These are phyloP conservation scores for Boletales sp. DNA, from an alignment of 768 basidiomycete genomes.

Conservation along the genomic window DNA sequence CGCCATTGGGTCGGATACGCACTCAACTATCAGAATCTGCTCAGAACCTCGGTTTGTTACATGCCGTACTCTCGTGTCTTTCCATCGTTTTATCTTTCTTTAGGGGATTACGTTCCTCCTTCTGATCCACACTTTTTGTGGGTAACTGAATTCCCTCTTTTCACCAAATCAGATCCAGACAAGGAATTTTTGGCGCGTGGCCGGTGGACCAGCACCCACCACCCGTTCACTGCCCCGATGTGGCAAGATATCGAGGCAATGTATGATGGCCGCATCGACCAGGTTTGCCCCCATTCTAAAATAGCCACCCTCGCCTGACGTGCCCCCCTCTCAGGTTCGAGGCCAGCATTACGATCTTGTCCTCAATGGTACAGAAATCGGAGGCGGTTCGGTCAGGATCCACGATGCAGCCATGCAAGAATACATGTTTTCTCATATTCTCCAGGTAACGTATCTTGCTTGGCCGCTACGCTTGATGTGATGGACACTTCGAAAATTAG, in stretches of 20 bases:
- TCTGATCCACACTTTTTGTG: constrained; percentile 80
- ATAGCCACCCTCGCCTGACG: neutral
- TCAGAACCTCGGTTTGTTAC: constrained; percentile 52
- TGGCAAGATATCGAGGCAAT: constrained; percentile 80
- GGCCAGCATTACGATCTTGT: constrained; percentile 98
- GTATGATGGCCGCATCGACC: constrained; percentile 63
- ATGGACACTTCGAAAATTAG: constrained; percentile 38
- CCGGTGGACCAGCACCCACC: constrained; percentile 89
- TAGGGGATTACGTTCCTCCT: constrained; percentile 57
- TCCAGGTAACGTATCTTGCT: constrained; percentile 55
- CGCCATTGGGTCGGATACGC: constrained; percentile 69
- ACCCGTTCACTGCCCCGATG: constrained; percentile 97
- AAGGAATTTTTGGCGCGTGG: constrained; percentile 84
- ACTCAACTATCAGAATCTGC: constrained; percentile 65
- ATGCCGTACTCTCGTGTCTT: constrained; percentile 5
- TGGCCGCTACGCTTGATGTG: constrained; percentile 6
- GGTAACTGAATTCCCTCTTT: constrained; percentile 95
- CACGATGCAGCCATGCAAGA: constrained; percentile 89
- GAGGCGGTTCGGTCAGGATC: constrained; percentile 89
- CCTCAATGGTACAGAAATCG: constrained; percentile 89
- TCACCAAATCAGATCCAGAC: constrained; percentile 81
- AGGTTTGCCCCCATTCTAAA: constrained; percentile 33
- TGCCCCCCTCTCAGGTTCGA: constrained; percentile 55
- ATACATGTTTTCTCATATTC: constrained; percentile 66
- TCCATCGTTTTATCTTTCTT: constrained; percentile 11